Base-by-base conservation (phyloP, 2,329 filamentous ascomycete genomes). In the Scytalidium lignicola region DNA sequence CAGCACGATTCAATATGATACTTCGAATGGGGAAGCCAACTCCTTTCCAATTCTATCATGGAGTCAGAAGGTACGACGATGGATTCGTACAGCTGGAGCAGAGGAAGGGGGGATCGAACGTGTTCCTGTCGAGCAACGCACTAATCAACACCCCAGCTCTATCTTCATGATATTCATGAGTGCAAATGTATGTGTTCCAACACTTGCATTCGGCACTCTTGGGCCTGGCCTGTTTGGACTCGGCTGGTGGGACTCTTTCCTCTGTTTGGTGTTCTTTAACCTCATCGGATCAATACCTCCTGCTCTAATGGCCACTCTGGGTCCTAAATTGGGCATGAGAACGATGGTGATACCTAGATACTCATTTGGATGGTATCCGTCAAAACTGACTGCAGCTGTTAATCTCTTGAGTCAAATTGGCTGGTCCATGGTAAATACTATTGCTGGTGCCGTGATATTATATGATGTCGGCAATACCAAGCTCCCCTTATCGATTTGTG, bases 271-370 rank as follows among this genome's bases (percentile, higher is more conserved):
- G 19, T 64, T 62, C 48, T 62, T 62, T 56, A 64, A 62, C 47
- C 3, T 62, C 7, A 43, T 62, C 26, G 55, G 60, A 23, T 58
- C 55, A 19, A 29, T 60, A 12, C 49, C 53, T 13, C 55, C 60
- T 6, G 61, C 57, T 13, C 51, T 61, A 29, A 48, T 54, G 28
- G 57, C 60, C 10, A 52, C 56, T 3, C 47, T 62, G 15, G 61
- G 61, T 10, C 61, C 60, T 6, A 61, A 60, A 46, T 55, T 60
- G n/a, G 61, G 61, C 10, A 52, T 64, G 42, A 57, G 61, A 23
- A 59, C 58, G 18, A 59, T 64, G 58, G 57, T 60, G 37, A 53
- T 62, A n/a, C 58, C 60, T 8, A 55, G 61, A 3, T 64, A 64
- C 51, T 53, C 47, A 32, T 64, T 62, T 49, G 61, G 61, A 44